Conservation (phyloP, 179 eudicot genomes). For the Pouteria campechiana region DNA sequence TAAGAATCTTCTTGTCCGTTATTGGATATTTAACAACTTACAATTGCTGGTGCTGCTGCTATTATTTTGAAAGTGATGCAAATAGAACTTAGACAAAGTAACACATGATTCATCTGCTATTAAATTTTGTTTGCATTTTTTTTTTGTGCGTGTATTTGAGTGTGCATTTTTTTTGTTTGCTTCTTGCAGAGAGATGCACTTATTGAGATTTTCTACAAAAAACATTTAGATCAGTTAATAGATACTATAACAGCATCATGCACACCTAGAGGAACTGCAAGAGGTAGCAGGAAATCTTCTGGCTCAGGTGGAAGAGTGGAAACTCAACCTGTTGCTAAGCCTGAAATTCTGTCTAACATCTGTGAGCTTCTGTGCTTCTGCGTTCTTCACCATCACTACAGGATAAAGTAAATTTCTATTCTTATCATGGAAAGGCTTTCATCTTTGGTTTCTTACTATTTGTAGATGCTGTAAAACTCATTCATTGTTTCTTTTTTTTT, state of each 20-base stretch:
- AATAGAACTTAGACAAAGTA: too few relatives aligned
- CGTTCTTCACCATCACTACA: conserved; percentile 74
- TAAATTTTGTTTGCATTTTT: neutral
- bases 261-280: conserved; percentile 24
- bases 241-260: conserved; percentile 73
- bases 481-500: conserved; percentile 1
- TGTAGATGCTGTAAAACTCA: conserved; percentile 3
- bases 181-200: conserved; percentile 72
- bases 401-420: conserved; percentile 57
- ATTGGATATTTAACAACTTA: too few relatives aligned
- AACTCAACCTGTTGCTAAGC: conserved; percentile 33
- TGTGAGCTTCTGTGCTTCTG: conserved; percentile 87
- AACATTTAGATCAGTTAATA: conserved; percentile 75
- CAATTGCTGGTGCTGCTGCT: too few relatives aligned
- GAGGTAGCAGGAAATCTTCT: conserved; percentile 14
- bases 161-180: conserved; percentile 3
- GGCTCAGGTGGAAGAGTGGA: conserved; percentile 19
- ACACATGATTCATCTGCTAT: neutral
- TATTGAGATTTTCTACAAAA: conserved; percentile 80
- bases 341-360: conserved; percentile 78
- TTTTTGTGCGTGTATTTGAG: too few relatives aligned
- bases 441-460: conserved; percentile 3
- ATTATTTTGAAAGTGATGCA: too few relatives aligned
- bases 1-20: too few relatives aligned
- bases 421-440: neutral